Conservation (phyloP, 805 yeast genomes). For the Monosporozyma unispora region DNA sequence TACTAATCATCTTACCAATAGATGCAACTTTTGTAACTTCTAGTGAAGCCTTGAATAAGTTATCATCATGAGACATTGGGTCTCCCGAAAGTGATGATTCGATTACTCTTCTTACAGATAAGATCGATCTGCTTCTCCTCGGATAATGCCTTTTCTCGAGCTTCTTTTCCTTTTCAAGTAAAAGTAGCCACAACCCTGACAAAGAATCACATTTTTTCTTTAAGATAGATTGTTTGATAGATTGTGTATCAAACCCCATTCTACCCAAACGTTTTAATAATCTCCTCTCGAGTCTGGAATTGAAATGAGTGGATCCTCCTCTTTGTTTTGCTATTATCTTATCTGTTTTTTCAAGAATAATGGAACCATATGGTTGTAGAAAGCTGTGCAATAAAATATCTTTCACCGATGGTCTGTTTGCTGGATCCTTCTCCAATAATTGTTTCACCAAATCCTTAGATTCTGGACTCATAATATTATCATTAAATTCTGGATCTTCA, state of each 20-base stretch:
- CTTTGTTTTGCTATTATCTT: constrained; percentile 31
- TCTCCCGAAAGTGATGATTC: constrained; percentile 10
- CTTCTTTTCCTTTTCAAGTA: constrained; percentile 41
- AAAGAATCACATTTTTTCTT: constrained; percentile 59
- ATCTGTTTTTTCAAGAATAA: constrained; percentile 34
- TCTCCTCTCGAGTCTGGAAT: constrained; percentile 52
- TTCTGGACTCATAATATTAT: constrained; percentile 36
- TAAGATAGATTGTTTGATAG: constrained; percentile 47
- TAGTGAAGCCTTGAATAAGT: constrained; percentile 1
- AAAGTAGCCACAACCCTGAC: constrained; percentile 66
- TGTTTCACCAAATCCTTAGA: constrained; percentile 42
- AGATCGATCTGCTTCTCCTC: constrained; percentile 30
- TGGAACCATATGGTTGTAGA: constrained; percentile 38
- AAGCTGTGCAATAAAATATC: constrained; percentile 46
- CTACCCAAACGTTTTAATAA: constrained; percentile 50
- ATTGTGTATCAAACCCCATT: constrained; percentile 55
- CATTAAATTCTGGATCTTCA: constrained; percentile 53
- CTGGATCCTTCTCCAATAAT: constrained; percentile 60
- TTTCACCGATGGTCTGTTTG: constrained; percentile 45
- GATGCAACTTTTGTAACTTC: constrained; percentile 11
- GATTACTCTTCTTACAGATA: constrained; percentile 27
- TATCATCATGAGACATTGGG: constrained; percentile 5
- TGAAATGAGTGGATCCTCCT: constrained; percentile 37
- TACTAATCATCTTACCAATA: constrained; percentile 6
- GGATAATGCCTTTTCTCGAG: constrained; percentile 26